These are phyloP conservation scores for Candida ortonii DNA, from an alignment of 805 yeast genomes.

Conservation along the genomic window DNA sequence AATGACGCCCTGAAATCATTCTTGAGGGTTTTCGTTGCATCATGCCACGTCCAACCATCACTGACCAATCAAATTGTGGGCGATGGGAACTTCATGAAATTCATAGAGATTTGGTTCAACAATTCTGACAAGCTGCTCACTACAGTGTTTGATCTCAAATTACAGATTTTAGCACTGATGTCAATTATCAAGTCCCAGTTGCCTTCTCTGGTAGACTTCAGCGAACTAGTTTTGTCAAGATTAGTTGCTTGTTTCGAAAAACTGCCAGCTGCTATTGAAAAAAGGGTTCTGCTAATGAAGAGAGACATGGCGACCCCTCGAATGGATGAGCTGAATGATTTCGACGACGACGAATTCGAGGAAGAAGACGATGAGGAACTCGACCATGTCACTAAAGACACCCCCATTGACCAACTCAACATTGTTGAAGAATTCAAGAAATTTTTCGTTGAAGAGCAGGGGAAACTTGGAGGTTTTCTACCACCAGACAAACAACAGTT, in stretches of 20 bases:
- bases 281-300: slow-evolving; percentile 42
- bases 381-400: slow-evolving; percentile 32
- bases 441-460: slow-evolving; percentile 20
- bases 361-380: slow-evolving; percentile 28
- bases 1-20: slow-evolving; percentile 25
- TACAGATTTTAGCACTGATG: slow-evolving; percentile 47
- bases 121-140: slow-evolving; percentile 41
- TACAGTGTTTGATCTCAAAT: slow-evolving; percentile 54
- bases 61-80: slow-evolving; percentile 38
- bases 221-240: slow-evolving; percentile 29
- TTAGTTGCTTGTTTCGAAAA: slow-evolving; percentile 41
- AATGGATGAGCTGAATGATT: slow-evolving; percentile 35
- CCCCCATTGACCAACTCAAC: slow-evolving; percentile 31
- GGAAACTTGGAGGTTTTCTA: slow-evolving; percentile 9
- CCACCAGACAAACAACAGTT: slow-evolving; percentile 23
- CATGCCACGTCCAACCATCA: slow-evolving; percentile 38
- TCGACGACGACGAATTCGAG: slow-evolving; percentile 21
- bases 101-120: slow-evolving; percentile 48
- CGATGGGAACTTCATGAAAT: slow-evolving; percentile 36
- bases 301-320: slow-evolving; percentile 34
- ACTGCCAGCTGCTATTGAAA: slow-evolving; percentile 49
- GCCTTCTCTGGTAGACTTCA: slow-evolving; percentile 24
- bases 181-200: slow-evolving; percentile 39
- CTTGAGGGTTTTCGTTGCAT: slow-evolving; percentile 42
- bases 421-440: slow-evolving; percentile 32